Percentiles rank a stretch among this genome's conserved stretches.
Conservation (phyloP, 768 basidiomycete genomes). For the Psilocybe tampanensis region DNA sequence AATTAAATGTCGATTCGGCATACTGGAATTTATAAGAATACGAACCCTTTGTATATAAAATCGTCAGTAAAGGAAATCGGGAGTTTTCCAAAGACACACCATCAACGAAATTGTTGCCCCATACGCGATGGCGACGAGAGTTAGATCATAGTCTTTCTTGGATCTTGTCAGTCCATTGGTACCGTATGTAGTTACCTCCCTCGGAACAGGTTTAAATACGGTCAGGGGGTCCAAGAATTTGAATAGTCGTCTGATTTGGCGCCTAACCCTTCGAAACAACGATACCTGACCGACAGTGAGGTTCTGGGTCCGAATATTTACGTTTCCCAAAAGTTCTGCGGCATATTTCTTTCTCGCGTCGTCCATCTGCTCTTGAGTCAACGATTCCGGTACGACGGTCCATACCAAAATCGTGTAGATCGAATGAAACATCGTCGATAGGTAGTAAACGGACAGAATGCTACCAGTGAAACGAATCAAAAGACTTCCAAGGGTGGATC, state of each 20-base stretch:
- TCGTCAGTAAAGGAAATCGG: no score
- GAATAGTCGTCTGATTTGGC: constrained; percentile 49
- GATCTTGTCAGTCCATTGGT: constrained; percentile 40
- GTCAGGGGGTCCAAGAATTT: constrained; percentile 73
- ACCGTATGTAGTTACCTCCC: constrained; percentile 17
- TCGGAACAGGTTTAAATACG: constrained; percentile 54
- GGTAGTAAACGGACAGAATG: constrained; percentile 74
- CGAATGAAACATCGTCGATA: constrained; percentile 51
- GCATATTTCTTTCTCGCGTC: constrained; percentile 37
- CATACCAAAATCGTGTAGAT: constrained; percentile 52
- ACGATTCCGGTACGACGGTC: constrained; percentile 78
- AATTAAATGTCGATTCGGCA: constrained; percentile 55
- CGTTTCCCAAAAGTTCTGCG: constrained; percentile 28
- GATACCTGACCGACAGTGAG: no score
- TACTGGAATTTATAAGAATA: constrained; percentile 62
- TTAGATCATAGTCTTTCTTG: constrained; percentile 1
- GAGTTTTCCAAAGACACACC: neutral
- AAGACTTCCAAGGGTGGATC: constrained; percentile 72
- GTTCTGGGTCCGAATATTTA: constrained; percentile 12
- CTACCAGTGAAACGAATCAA: constrained; percentile 59
- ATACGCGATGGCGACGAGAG: constrained; percentile 1
- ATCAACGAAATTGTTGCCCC: neutral
- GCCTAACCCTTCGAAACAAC: constrained; percentile 22
- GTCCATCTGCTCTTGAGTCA: constrained; percentile 54
- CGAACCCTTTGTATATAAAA: constrained; percentile 45